phyloP scores from a whole-genome alignment of 2,329 filamentous ascomycete genomes.

The Colletotrichum australisinense region DNA sequence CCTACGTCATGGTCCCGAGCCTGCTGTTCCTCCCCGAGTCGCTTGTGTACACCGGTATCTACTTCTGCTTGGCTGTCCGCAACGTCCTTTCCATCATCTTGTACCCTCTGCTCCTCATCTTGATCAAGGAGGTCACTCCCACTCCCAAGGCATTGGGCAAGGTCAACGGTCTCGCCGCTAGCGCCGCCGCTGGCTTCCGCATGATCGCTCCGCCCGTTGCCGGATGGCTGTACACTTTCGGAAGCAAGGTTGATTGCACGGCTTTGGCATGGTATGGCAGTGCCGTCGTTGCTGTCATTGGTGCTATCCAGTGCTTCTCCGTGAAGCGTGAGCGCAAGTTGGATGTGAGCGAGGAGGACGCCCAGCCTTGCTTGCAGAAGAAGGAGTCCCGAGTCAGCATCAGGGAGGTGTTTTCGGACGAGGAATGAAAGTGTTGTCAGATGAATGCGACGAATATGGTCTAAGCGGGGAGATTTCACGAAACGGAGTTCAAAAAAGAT shows the following conservation, averaged over 20 bases:
- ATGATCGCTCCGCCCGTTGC: slow-evolving; percentile 75
- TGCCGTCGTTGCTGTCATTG: slow-evolving; percentile 65
- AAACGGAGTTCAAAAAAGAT: slow-evolving; percentile 16
- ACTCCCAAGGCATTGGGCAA: slow-evolving; percentile 67
- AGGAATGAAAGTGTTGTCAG: slow-evolving; percentile 25
- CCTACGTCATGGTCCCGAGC: slow-evolving; percentile 69
- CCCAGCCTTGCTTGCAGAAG: slow-evolving; percentile 20
- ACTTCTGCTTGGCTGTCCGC: slow-evolving; percentile 66
- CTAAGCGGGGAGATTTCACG: background rate
- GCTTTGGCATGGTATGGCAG: slow-evolving; percentile 74
- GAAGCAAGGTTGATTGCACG: slow-evolving; percentile 68
- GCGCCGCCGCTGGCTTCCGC: slow-evolving; percentile 73
- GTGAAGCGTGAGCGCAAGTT: slow-evolving; percentile 49
- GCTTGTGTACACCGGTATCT: slow-evolving; percentile 67
- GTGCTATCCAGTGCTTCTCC: slow-evolving; percentile 70
- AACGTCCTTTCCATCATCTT: slow-evolving; percentile 72
- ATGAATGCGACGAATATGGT: slow-evolving; percentile 11
- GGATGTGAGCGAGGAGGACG: slow-evolving; percentile 24
- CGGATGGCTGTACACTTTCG: slow-evolving; percentile 72
- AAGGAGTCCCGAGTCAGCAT: slow-evolving; percentile 27
- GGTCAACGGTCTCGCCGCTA: slow-evolving; percentile 75
- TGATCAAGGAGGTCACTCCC: slow-evolving; percentile 75
- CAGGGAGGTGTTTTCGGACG: slow-evolving; percentile 32
- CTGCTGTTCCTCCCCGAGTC: slow-evolving; percentile 66
- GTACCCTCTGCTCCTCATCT: slow-evolving; percentile 74